phyloP scores from a whole-genome alignment of 1,284 basidiomycete genomes.

The Waitea zeae region DNA sequence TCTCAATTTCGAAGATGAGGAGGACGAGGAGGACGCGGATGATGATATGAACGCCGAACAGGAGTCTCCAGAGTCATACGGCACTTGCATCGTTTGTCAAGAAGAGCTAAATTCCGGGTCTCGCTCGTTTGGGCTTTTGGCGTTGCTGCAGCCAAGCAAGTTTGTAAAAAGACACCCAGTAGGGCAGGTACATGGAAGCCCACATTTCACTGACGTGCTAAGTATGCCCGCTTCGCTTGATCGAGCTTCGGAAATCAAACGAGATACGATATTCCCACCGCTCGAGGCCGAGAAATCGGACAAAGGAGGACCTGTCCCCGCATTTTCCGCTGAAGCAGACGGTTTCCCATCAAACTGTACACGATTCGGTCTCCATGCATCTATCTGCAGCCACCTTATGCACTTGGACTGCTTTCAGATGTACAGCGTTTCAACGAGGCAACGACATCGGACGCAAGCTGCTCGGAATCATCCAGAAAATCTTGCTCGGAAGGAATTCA shows the following conservation, averaged over 20 bases:
- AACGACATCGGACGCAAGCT: conserved; percentile 79
- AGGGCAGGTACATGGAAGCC: conserved; percentile 34
- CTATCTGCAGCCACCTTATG: conserved; percentile 96
- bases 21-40: conserved; percentile 32
- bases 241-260: conserved; percentile 16
- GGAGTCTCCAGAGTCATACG: conserved; percentile 45
- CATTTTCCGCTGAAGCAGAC: conserved; percentile 39
- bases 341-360: conserved; percentile 60
- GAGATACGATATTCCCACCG: conserved; percentile 33
- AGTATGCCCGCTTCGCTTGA: conserved; percentile 54
- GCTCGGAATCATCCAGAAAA: conserved; percentile 93
- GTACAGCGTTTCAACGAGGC: conserved; percentile 77
- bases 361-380: conserved; percentile 75
- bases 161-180: conserved; percentile 70
- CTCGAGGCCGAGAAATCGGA: conserved; percentile 30
- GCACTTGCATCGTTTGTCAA: conserved; percentile 95
- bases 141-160: conserved; percentile 79
- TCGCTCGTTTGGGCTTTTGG: conserved; percentile 78
- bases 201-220: conserved; percentile 52
- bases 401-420: conserved; percentile 89
- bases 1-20: conserved; percentile 54
- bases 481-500: conserved; percentile 83
- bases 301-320: too few relatives aligned
- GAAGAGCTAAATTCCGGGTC: conserved; percentile 62
- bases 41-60: conserved; percentile 31